phyloP scores from a whole-genome alignment of 2,329 filamentous ascomycete genomes.

The Clarireedia hainanense region DNA sequence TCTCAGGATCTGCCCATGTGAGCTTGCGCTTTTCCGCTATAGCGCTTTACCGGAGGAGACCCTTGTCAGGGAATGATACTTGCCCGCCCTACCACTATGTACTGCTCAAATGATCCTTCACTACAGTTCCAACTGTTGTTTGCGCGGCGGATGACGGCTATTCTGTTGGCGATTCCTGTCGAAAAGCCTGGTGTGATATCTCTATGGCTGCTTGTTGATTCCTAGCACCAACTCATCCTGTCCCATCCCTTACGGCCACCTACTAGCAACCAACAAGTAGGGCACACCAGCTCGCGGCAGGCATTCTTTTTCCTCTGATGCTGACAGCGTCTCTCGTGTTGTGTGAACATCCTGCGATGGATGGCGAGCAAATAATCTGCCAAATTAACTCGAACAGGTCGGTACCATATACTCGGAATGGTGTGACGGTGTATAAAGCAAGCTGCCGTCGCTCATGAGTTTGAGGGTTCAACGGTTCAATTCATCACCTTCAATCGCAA shows the following conservation, averaged over 20 bases:
- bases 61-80: conserved; percentile 20
- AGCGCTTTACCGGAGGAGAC: conserved; percentile 13
- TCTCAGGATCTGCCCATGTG: conserved; percentile 21
- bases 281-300: conserved; percentile 18
- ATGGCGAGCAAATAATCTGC: conserved; percentile 24
- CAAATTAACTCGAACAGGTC: conserved; percentile 22
- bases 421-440: conserved; percentile 28
- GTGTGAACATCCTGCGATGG: conserved; percentile 16
- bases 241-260: conserved; percentile 14
- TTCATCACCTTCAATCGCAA: conserved; percentile 4
- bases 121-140: conserved; percentile 9
- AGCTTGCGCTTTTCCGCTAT: conserved; percentile 16
- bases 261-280: conserved; percentile 21
- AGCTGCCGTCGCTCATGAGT: conserved; percentile 20
- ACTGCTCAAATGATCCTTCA: conserved; percentile 14
- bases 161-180: conserved; percentile 14
- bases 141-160: conserved; percentile 17
- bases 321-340: conserved; percentile 1
- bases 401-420: conserved; percentile 27
- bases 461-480: conserved; percentile 10
- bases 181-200: conserved; percentile 17
- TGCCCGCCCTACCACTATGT: conserved; percentile 20
- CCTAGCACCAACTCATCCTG: conserved; percentile 19
- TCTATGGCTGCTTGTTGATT: conserved; percentile 17
- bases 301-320: conserved; percentile 12